phyloP scores from a whole-genome alignment of 1,284 basidiomycete genomes.

The Moesziomyces parantarcticus region DNA sequence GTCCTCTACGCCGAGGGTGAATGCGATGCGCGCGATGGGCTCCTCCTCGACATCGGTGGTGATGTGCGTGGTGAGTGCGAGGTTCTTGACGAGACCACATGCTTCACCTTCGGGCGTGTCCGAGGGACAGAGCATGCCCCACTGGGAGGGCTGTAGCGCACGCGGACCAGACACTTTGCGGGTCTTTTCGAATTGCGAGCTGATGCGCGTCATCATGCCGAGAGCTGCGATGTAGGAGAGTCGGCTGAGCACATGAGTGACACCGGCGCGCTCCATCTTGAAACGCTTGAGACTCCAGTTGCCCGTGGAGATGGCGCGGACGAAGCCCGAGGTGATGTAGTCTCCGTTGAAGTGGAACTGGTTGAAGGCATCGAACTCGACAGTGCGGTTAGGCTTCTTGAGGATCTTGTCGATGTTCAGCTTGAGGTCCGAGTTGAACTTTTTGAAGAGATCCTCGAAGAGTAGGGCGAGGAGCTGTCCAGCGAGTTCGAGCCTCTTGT shows the following conservation, averaged over 20 bases:
- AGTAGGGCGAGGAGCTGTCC: constrained; percentile 93
- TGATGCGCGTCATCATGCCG: constrained; percentile 99
- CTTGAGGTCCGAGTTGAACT: constrained; percentile 96
- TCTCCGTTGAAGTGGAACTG: constrained; percentile 87
- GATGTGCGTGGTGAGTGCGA: constrained; percentile 99
- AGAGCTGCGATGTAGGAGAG: constrained; percentile 96
- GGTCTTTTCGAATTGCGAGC: constrained; percentile 99
- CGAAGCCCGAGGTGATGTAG: constrained; percentile 94
- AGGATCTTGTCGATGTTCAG: constrained; percentile 96
- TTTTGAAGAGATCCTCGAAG: constrained; percentile 99
- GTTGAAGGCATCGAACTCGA: constrained; percentile 94
- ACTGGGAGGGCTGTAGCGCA: constrained; percentile 96
- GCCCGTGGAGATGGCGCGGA: constrained; percentile 97
- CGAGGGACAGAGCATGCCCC: constrained; percentile 98
- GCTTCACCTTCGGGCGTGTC: constrained; percentile 99
- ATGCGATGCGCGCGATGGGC: constrained; percentile 88
- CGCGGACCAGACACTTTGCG: constrained; percentile 97
- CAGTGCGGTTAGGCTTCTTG: constrained; percentile 94
- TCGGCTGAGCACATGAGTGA: constrained; percentile 97
- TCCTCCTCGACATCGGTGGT: constrained; percentile 98
- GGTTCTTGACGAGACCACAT: constrained; percentile 97
- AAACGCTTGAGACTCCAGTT: constrained; percentile 99
- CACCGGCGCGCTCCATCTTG: constrained; percentile 99
- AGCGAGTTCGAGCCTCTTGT: constrained; percentile 96
- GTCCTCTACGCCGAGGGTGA: constrained; percentile 96